A percentile compares a stretch with the other conserved stretches of the same genome.
phyloP scores from a whole-genome alignment of 2,329 filamentous ascomycete species.

The Penicillium sp. region DNA sequence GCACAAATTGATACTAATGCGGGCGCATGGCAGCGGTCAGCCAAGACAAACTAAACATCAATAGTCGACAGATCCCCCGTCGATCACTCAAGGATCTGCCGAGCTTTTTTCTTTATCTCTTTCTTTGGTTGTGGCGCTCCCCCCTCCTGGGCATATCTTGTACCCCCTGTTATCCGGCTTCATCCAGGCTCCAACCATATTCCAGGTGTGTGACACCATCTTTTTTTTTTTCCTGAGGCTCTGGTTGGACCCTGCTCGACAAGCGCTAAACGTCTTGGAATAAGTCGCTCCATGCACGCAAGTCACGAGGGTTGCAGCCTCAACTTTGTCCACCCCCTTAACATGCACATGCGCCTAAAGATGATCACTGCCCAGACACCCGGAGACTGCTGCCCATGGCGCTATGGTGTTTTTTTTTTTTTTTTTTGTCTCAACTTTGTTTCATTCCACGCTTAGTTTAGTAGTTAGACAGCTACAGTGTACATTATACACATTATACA shows the following conservation, averaged over 20 bases:
- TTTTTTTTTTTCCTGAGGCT: slow-evolving; percentile 7
- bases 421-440: background rate
- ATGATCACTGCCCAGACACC: background rate
- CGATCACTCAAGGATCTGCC: slow-evolving; percentile 38
- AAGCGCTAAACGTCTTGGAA: slow-evolving; percentile 24
- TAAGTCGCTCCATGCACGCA: slow-evolving; percentile 26
- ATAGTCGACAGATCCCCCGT: slow-evolving; percentile 42
- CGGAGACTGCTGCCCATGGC: background rate
- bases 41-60: slow-evolving; percentile 39
- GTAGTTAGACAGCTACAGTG: background rate
- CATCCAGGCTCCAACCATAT: slow-evolving; percentile 9
- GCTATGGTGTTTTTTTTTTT: background rate
- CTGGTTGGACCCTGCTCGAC: slow-evolving; percentile 16
- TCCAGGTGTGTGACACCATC: slow-evolving; percentile 12
- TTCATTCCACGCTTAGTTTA: background rate
- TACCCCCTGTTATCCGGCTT: background rate
- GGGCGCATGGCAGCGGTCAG: slow-evolving; percentile 27
- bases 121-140: slow-evolving; percentile 10
- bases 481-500: background rate
- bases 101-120: slow-evolving; percentile 23
- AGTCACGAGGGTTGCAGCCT: slow-evolving; percentile 21
- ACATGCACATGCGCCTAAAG: slow-evolving; percentile 1
- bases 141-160: background rate
- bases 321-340: slow-evolving; percentile 3
- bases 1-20: slow-evolving; percentile 7